Conservation (phyloP, 129 eudicot species). For the Artemisia annua region DNA sequence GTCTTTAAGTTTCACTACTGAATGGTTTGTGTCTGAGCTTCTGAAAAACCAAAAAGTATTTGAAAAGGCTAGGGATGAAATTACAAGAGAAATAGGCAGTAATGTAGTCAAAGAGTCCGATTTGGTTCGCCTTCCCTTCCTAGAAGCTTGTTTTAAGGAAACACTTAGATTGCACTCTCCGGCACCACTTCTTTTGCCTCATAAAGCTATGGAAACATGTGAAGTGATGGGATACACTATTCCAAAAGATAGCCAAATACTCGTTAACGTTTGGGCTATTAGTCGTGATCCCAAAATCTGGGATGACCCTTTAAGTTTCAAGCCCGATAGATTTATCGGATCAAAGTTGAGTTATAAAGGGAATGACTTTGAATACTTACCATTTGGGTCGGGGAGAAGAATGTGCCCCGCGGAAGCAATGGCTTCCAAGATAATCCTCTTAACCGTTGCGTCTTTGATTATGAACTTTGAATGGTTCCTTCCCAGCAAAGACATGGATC, state of each 20-base stretch:
- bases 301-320: constrained; percentile 24
- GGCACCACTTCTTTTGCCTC: constrained; percentile 4
- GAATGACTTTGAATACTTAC: constrained; percentile 14
- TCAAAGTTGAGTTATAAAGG: constrained; percentile 20
- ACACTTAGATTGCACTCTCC: constrained; percentile 1
- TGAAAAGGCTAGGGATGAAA: constrained; percentile 18
- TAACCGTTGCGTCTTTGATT: constrained; percentile 25
- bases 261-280: constrained; percentile 35
- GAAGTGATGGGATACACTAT: constrained; percentile 22
- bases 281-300: constrained; percentile 13
- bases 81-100: background rate
- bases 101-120: background rate
- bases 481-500: background rate
- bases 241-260: constrained; percentile 15
- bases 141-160: constrained; percentile 5
- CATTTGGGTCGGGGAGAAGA: constrained; percentile 31
- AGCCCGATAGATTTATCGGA: constrained; percentile 25
- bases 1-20: background rate
- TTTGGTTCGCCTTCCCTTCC: background rate
- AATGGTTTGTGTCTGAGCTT: constrained; percentile 18
- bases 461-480: constrained; percentile 30
- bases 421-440: constrained; percentile 26
- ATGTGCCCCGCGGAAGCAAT: constrained; percentile 9
- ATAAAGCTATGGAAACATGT: constrained; percentile 6
- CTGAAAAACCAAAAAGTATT: constrained; percentile 8